Conservation (phyloP, 768 basidiomycete species). For the Amanita pseudoporphyria region DNA sequence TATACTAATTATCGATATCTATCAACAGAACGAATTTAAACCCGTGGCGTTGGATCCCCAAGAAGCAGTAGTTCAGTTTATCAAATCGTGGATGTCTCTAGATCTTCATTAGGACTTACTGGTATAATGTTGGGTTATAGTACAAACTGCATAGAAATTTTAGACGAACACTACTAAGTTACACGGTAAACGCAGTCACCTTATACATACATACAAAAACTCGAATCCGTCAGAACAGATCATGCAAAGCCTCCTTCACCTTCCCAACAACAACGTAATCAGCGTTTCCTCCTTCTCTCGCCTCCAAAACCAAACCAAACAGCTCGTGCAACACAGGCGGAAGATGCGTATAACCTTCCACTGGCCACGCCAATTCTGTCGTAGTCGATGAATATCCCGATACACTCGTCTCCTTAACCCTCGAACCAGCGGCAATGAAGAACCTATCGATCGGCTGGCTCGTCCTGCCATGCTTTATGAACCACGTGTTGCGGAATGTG, state of each 20-base stretch:
- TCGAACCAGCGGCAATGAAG: conserved; percentile 10
- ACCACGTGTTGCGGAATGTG: conserved; percentile 26
- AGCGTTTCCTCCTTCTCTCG: conserved; percentile 17
- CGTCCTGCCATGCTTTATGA: conserved; percentile 20
- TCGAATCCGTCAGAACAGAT: conserved; percentile 12
- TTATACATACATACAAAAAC: not conserved
- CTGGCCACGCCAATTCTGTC: conserved; percentile 19
- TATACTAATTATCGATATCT: no score
- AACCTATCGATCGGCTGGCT: conserved; percentile 26
- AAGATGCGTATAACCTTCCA: conserved; percentile 18
- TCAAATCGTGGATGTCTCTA: no score
- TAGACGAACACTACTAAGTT: no score
- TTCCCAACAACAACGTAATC: conserved; percentile 19
- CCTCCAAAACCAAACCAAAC: conserved; percentile 24
- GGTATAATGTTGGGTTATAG: no score
- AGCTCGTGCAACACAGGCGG: conserved; percentile 23
- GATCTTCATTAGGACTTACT: no score
- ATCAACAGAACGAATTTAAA: no score
- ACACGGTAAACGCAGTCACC: no score
- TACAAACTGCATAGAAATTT: no score
- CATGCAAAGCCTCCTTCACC: conserved; percentile 19
- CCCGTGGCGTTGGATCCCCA: no score
- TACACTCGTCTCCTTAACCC: conserved; percentile 22
- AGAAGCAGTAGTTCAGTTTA: no score
- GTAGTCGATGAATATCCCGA: conserved; percentile 24